Evolutionary conservation across 73 alveolate species (phyloP), one percentile per base, ranked within the genome.

Genomic region (Paramecium bursaria): DNA sequence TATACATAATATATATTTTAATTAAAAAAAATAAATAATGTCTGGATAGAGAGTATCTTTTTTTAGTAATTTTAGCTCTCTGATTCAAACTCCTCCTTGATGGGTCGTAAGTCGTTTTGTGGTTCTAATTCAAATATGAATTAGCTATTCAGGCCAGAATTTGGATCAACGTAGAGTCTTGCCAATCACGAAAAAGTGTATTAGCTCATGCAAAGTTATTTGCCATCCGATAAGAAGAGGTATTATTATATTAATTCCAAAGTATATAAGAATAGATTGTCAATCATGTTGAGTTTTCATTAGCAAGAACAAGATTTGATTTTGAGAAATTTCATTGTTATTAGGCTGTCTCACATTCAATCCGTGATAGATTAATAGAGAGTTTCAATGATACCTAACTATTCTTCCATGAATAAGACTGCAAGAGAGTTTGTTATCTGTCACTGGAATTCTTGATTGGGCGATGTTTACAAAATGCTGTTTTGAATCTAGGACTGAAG

Each of bases 361-460:
- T 97, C 35, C 90, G 98, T 74, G 99, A 98, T 75, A 94, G 99
- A 73, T 91, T 98, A 85, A 80, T 97, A 52, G 99, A 97, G 86
- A 74, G 95, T 46, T 90, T 96, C 96, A 98, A 98, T 75, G 99
- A 96, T 88, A 94, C 99, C 29, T 44, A 61, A 23, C 48, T 53
- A 30, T 79, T 53, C 26, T 85, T 85, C 75, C 75, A 73, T 85
- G 86, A 67, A 17, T 48, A 95, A 26, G 95, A 94, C 73, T 74
- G 90, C 48, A 95, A 95, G 87, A 75, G 96, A 53, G 93, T 91
- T 46, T 95, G 96, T 91, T 98, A 98, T 91, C 75, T 98, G 75
- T 93, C 99, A n/a, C 92, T 97, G 4, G 99, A 98, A 89, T 98
- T 94, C 91, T 88, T 98, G 75, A 94, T 98, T 46, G 99, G 99